Evolutionary conservation across 108 stramenopile genomes (phyloP).

Genomic region (Skeletonema potamos): DNA sequence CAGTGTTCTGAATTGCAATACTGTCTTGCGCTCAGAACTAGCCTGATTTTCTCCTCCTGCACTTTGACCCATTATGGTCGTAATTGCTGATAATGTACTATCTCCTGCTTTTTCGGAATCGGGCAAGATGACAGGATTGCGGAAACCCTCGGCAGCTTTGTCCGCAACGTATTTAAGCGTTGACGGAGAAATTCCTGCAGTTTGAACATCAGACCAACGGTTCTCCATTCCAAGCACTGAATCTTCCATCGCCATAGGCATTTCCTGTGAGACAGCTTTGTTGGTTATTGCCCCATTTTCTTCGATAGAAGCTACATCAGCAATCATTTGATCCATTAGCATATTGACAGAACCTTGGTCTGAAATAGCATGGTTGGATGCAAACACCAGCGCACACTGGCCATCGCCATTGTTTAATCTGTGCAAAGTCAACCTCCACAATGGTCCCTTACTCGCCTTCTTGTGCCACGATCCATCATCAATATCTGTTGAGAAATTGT

Average conservation of each 20-base stretch:
- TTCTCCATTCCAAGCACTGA: constrained; percentile 61
- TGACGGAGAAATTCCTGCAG: constrained; percentile 36
- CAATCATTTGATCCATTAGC: constrained; percentile 71
- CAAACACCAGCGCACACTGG: constrained; percentile 70
- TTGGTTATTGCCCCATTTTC: constrained; percentile 13
- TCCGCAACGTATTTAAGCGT: constrained; percentile 72
- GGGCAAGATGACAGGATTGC: constrained; percentile 80
- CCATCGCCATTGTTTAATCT: constrained; percentile 35
- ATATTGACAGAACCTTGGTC: constrained; percentile 80
- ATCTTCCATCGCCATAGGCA: constrained; percentile 79
- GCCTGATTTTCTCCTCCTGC: constrained; percentile 69
- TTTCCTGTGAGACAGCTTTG: constrained; percentile 43
- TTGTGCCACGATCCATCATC: constrained; percentile 77
- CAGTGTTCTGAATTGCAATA: constrained; percentile 65
- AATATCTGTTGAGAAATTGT: constrained; percentile 58
- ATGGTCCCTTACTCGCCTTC: constrained; percentile 43
- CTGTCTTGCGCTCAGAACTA: constrained; percentile 51
- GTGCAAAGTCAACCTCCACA: constrained; percentile 78
- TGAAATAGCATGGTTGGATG: constrained; percentile 86
- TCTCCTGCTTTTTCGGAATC: constrained; percentile 50
- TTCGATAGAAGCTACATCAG: constrained; percentile 59
- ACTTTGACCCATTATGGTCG: constrained; percentile 76
- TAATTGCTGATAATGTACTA: constrained; percentile 58
- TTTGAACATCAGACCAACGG: constrained; percentile 55
- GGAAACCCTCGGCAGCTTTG: constrained; percentile 80